phyloP scores from a whole-genome alignment of 179 eudicot genomes.

The Silene vulgaris region DNA sequence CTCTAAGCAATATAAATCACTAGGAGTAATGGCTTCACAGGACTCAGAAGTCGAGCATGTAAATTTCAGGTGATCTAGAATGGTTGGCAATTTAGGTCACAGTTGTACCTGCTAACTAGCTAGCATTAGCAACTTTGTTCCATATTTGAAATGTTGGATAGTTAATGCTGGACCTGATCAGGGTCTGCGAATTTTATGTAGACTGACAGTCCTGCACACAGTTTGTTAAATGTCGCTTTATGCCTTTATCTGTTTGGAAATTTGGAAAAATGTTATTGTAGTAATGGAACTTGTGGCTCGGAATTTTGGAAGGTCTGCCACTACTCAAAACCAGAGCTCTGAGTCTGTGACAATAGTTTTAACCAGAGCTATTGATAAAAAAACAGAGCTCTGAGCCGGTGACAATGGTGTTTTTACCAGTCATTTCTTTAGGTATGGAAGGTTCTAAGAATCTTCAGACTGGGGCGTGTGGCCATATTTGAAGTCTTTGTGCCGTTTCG shows the following conservation, averaged over 20 bases:
- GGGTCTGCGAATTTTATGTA: too few species aligned
- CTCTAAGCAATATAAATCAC: background rate
- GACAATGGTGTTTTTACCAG: background rate
- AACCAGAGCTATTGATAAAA: too few species aligned
- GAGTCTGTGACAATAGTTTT: too few species aligned
- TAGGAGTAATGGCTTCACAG: background rate
- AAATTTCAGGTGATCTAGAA: background rate
- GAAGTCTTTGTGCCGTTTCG: background rate
- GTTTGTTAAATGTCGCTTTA: background rate
- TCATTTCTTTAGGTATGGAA: background rate
- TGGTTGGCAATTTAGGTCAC: background rate
- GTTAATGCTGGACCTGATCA: too few species aligned
- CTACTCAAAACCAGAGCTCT: too few species aligned
- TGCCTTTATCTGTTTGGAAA: background rate
- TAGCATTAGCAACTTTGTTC: background rate
- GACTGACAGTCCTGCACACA: background rate
- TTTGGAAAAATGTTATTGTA: background rate
- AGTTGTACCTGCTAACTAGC: background rate
- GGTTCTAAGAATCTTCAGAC: background rate
- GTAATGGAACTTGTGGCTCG: conserved; percentile 1
- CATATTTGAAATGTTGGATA: background rate
- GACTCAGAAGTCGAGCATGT: background rate
- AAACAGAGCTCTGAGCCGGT: too few species aligned
- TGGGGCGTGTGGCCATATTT: background rate
- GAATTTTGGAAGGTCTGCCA: background rate